Evolutionary conservation across 441 rosid genomes (phyloP).

Genomic region (Euphorbia schlechtendalii): DNA sequence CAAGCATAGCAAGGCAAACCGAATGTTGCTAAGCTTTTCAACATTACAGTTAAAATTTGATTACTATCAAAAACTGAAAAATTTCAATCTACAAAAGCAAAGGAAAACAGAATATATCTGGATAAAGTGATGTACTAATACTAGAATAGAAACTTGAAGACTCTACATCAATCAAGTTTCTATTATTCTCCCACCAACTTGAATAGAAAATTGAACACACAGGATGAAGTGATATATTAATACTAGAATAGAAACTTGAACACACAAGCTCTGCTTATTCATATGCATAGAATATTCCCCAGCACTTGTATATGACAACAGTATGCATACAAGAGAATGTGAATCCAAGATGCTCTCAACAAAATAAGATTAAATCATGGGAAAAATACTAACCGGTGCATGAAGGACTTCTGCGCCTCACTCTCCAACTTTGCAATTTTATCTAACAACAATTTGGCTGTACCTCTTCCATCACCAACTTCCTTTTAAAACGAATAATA

Average conservation of each 20-base stretch:
- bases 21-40: too few species aligned
- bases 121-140: background rate
- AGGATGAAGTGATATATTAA: background rate
- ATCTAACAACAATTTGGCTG: constrained; percentile 69
- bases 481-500: constrained; percentile 31
- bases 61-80: background rate
- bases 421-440: constrained; percentile 76
- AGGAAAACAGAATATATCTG: background rate
- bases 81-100: background rate
- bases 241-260: background rate
- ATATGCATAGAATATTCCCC: too few species aligned
- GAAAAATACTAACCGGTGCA: constrained; percentile 76
- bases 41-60: too few species aligned
- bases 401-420: constrained; percentile 97
- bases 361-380: background rate
- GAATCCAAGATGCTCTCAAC: background rate
- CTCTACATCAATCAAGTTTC: background rate
- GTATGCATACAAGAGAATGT: background rate
- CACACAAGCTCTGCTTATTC: too few species aligned
- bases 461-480: constrained; percentile 73
- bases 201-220: too few species aligned
- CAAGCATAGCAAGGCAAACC: background rate
- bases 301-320: too few species aligned
- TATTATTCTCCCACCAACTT: background rate
- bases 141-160: background rate